These are phyloP conservation scores for Picochlorum sp. DNA, from an alignment of 139 green algal genomes.

Conservation along the genomic window DNA sequence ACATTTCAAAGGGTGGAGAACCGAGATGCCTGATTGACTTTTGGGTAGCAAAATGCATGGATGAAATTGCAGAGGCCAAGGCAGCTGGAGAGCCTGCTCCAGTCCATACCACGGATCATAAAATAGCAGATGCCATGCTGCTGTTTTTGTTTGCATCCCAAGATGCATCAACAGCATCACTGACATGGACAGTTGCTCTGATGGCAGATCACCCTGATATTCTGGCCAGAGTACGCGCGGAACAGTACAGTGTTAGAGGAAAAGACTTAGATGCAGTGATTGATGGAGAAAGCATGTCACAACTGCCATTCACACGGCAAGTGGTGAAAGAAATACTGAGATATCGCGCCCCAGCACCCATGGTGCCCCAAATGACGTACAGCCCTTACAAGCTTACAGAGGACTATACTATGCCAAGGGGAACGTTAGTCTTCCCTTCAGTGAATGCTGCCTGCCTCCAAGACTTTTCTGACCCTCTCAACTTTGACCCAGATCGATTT, in stretches of 20 bases:
- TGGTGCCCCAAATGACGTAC: slow-evolving; percentile 69
- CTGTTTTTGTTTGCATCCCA: slow-evolving; percentile 83
- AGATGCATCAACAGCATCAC: slow-evolving; percentile 70
- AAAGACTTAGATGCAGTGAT: slow-evolving; percentile 38
- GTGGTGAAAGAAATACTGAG: slow-evolving; percentile 75
- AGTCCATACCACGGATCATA: slow-evolving; percentile 26
- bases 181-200: slow-evolving; percentile 65
- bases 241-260: slow-evolving; percentile 43
- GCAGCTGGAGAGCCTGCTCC: slow-evolving; percentile 33
- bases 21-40: slow-evolving; percentile 69
- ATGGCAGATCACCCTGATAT: slow-evolving; percentile 77
- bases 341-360: slow-evolving; percentile 63
- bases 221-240: slow-evolving; percentile 46
- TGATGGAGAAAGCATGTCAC: slow-evolving; percentile 47
- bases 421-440: slow-evolving; percentile 68
- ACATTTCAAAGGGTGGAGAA: slow-evolving; percentile 36
- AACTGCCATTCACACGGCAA: slow-evolving; percentile 70
- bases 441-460: slow-evolving; percentile 36
- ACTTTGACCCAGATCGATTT: slow-evolving; percentile 78
- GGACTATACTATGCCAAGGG: slow-evolving; percentile 55
- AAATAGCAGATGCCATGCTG: slow-evolving; percentile 54
- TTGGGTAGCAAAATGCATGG: slow-evolving; percentile 38
- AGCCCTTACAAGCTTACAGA: slow-evolving; percentile 54
- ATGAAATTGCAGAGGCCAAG: slow-evolving; percentile 56
- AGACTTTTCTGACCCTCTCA: slow-evolving; percentile 52